These are phyloP conservation scores for Vaccinium vitisidaea DNA, from an alignment of 148 eudicot genomes.

Conservation along the genomic window DNA sequence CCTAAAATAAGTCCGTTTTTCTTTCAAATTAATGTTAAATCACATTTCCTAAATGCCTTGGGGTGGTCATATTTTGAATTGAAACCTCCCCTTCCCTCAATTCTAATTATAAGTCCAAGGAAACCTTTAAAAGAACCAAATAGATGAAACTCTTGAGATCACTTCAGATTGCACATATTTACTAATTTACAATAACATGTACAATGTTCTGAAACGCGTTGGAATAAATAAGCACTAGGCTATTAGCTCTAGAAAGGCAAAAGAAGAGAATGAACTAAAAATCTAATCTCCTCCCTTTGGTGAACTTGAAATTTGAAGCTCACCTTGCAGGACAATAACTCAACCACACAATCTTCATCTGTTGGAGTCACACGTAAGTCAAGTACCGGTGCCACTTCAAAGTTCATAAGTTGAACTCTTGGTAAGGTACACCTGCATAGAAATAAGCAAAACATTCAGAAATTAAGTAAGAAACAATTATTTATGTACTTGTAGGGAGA, in stretches of 20 bases:
- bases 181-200: too few species aligned
- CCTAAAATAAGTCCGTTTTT: too few species aligned
- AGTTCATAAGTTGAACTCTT: conserved; percentile 60
- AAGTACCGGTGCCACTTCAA: conserved; percentile 81
- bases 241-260: background rate
- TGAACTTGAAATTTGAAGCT: conserved; percentile 14
- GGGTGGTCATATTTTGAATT: too few species aligned
- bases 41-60: too few species aligned
- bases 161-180: too few species aligned
- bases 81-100: too few species aligned
- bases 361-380: conserved; percentile 70
- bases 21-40: too few species aligned
- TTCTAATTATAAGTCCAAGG: too few species aligned
- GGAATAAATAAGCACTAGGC: background rate
- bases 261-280: too few species aligned
- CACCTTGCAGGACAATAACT: conserved; percentile 91
- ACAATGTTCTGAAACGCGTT: background rate
- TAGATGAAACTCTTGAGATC: too few species aligned
- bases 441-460: background rate
- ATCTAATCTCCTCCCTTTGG: background rate
- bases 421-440: conserved; percentile 66
- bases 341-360: conserved; percentile 64
- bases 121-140: too few species aligned
- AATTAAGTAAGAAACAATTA: background rate
- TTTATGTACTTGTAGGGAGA: background rate